Base-by-base conservation (phyloP, 2,329 filamentous ascomycete genomes). In the Plectosphaerella cucumerina region DNA sequence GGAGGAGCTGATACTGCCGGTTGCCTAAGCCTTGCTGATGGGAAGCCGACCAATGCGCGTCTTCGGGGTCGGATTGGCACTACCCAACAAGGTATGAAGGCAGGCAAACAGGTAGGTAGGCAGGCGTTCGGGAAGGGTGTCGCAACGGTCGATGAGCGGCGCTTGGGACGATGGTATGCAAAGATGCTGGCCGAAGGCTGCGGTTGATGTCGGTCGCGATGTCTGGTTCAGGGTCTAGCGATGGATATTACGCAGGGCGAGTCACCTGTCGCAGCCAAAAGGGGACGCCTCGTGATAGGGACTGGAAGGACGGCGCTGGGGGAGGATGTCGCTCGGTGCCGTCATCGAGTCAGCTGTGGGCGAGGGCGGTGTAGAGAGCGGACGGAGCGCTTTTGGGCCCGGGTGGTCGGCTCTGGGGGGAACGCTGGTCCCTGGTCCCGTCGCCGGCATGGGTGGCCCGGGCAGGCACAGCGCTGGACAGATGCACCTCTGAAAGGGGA, bases 251-350 rank as follows among this genome's bases (percentile, higher is more conserved):
- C 12, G 47, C 18, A 31, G 44, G n/a, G 34, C 15, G 23, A 49
- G 47, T 49, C 47, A 49, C 31, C 47, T 49, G 47, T 33, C 22
- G 35, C 26, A 18, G 37, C 31, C 21, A 11, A 20, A 43, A 42
- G 31, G 48, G 39, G 45, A 39, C 34, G 45, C 45, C 45, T 47
- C 45, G 45, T 47, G 45, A 47, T 47, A 33, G 34, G 44, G 35
- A 39, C 17, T 9, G 12, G 18, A 20, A 20, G 17, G 39, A 15
- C 21, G 34, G 47, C 47, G 21, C n/a, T 44, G 47, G 26, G 26
- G 26, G 26, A 31, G 26, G 26, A 31, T 31, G 26, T 31, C 26
- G 26, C 26, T 31, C 26, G 26, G 26, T 48, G 47, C 47, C 47
- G 47, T 48, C 47, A 48, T 48, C 47, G 47, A 48, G 47, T 42